Conservation (phyloP, 495 filamentous ascomycete genomes). For the Aspergillus heteromorphus region DNA sequence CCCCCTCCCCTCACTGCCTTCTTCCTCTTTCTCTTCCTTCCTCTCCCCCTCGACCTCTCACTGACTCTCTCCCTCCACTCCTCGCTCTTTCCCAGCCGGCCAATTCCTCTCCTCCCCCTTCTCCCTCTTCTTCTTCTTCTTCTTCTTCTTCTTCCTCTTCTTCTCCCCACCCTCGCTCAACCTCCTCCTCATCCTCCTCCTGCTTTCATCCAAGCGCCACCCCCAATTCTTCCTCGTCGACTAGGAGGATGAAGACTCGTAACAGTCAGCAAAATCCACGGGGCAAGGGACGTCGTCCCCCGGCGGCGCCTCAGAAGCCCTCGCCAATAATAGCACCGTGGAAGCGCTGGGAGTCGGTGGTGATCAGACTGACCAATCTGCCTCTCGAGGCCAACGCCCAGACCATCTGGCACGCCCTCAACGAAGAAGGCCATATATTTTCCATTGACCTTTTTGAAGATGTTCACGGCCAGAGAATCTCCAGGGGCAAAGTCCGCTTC, state of each 20-base stretch:
- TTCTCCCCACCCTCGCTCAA: background rate
- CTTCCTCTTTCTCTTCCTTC: background rate
- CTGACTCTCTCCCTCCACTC: background rate
- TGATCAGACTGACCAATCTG: slow-evolving; percentile 28
- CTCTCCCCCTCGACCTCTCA: background rate
- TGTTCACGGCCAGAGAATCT: slow-evolving; percentile 19
- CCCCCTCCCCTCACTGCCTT: background rate
- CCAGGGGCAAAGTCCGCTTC: slow-evolving; percentile 37
- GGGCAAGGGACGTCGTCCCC: background rate
- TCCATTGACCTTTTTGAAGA: slow-evolving; percentile 43
- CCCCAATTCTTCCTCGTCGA: background rate
- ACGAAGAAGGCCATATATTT: slow-evolving; percentile 33
- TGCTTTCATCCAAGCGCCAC: background rate
- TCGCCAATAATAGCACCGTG: slow-evolving; percentile 24
- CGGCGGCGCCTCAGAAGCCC: background rate
- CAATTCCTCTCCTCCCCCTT: background rate
- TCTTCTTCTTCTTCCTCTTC: background rate
- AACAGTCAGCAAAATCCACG: background rate
- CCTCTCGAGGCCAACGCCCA: slow-evolving; percentile 29
- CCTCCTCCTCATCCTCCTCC: background rate
- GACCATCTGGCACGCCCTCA: slow-evolving; percentile 34
- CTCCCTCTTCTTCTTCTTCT: background rate
- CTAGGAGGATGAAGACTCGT: background rate
- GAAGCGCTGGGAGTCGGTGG: slow-evolving; percentile 35
- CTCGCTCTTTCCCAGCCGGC: background rate